Evolutionary conservation across 768 basidiomycete species (phyloP).

Genomic region (Trametes gibbosa): DNA sequence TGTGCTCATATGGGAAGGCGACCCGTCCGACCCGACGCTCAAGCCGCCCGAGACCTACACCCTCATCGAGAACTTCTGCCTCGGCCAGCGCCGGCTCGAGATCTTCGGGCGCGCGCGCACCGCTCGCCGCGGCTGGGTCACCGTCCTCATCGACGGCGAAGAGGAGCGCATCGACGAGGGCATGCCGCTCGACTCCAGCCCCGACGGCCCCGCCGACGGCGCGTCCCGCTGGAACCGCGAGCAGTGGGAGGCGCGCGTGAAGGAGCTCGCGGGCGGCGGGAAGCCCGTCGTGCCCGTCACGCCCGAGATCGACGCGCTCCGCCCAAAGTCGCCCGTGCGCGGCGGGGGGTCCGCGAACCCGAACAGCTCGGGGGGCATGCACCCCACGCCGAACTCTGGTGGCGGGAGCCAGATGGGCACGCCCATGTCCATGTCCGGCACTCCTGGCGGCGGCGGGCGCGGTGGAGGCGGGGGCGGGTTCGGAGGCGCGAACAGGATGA

Average conservation of each 20-base stretch:
- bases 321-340: conserved; percentile 81
- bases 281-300: conserved; percentile 70
- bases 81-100: conserved; percentile 88
- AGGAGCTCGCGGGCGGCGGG: conserved; percentile 49
- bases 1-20: conserved; percentile 96
- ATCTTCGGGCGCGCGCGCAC: conserved; percentile 73
- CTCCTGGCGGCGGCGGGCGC: conserved; percentile 2
- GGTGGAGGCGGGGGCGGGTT: conserved; percentile 22
- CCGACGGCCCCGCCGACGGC: conserved; percentile 21
- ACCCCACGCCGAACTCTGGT: neutral
- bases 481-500: conserved; percentile 20
- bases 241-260: conserved; percentile 62
- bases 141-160: conserved; percentile 68
- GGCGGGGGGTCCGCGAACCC: conserved; percentile 29
- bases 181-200: conserved; percentile 27
- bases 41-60: conserved; percentile 97
- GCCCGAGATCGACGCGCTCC: conserved; percentile 76
- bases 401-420: conserved; percentile 28
- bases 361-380: conserved; percentile 23
- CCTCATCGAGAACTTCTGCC: conserved; percentile 96
- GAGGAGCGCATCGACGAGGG: conserved; percentile 47
- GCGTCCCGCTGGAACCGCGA: conserved; percentile 59
- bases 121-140: conserved; percentile 88
- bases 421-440: conserved; percentile 28
- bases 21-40: conserved; percentile 72